Evolutionary conservation across 176 grass and related monocot species (phyloP), one percentile per base, ranked within the genome.

Genomic region (Carex myosuroides): DNA sequence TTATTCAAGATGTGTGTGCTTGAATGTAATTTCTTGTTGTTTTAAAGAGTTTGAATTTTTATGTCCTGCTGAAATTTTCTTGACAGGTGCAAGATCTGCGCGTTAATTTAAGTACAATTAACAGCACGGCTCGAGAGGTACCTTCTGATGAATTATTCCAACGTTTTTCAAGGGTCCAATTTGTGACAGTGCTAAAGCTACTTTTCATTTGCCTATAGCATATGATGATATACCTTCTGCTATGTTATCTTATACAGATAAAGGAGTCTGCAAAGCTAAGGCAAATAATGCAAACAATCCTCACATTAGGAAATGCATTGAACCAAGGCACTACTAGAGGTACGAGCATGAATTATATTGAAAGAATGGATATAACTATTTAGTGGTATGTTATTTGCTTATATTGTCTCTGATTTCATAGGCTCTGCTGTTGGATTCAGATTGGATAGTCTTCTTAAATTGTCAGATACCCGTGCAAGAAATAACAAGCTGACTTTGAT

Each of bases 401-500:
- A 87, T 60, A 5, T 71, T 35, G 24, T 83, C 44, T 70, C 79
- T 72, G 14, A 80, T 85, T 85, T 37, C 74, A 82, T 86, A 98
- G 92, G 95, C 44, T 91, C 95, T 93, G 95, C 92, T 83, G 91
- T 98, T 89, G 95, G 92, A 70, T 98, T 98, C 89, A 98, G 86
- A 88, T 87, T 98, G 74, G 95, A 94, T 58, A 98, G 95, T 79
- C 95, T 98, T 84, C 95, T 98, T 84, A 94, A 98, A 89, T 85
- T 98, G 64, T 91, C 91, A 22, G 95, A 98, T 86, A 98, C 92
- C 64, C 95, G 92, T 83, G 89, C 95, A 59, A 94, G 91, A 87
- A 98, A 98, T 78, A 98, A 93, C 46, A 98, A 98, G 82, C 89
- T 98, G 90, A 98, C 92, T n/a, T 87, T 98, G 74, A 98, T 98